Evolutionary conservation across 2,329 filamentous ascomycete genomes (phyloP).

Genomic region (Ilyonectria robusta): DNA sequence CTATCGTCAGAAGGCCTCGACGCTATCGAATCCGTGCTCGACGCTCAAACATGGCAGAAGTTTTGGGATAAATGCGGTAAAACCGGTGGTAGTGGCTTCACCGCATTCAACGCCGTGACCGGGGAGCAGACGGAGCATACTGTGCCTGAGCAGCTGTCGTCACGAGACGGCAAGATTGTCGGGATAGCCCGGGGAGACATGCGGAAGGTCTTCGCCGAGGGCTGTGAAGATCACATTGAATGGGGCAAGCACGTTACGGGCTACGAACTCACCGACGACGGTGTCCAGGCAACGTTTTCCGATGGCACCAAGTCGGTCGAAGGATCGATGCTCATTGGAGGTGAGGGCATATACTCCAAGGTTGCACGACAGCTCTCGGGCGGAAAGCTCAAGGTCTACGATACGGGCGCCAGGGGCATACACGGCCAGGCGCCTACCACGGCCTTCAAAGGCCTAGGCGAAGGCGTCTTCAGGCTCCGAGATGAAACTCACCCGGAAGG

Average conservation of each 20-base stretch:
- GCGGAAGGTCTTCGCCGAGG: constrained; percentile 70
- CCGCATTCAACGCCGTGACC: constrained; percentile 66
- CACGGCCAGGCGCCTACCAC: constrained; percentile 75
- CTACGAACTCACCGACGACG: constrained; percentile 68
- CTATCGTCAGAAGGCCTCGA: constrained; percentile 70
- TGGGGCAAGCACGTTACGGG: constrained; percentile 70
- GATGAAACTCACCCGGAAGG: constrained; percentile 65
- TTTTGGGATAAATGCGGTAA: constrained; percentile 74
- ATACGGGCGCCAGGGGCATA: constrained; percentile 74
- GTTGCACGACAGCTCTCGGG: constrained; percentile 72
- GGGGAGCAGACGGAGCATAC: constrained; percentile 58
- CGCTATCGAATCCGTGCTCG: constrained; percentile 72
- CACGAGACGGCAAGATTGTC: constrained; percentile 70
- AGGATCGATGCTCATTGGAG: constrained; percentile 71
- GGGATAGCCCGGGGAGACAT: constrained; percentile 76
- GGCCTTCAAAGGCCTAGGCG: constrained; percentile 73
- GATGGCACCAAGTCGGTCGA: constrained; percentile 72
- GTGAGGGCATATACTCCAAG: constrained; percentile 74
- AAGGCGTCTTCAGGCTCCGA: constrained; percentile 72
- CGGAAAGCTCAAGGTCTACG: constrained; percentile 72
- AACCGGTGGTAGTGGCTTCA: constrained; percentile 69
- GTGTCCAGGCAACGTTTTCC: constrained; percentile 70
- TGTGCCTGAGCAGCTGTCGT: constrained; percentile 56
- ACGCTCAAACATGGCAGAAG: constrained; percentile 60
- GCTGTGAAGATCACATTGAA: constrained; percentile 67